Conservation (phyloP, 768 basidiomycete species). For the Nevesoporus exiguus region DNA sequence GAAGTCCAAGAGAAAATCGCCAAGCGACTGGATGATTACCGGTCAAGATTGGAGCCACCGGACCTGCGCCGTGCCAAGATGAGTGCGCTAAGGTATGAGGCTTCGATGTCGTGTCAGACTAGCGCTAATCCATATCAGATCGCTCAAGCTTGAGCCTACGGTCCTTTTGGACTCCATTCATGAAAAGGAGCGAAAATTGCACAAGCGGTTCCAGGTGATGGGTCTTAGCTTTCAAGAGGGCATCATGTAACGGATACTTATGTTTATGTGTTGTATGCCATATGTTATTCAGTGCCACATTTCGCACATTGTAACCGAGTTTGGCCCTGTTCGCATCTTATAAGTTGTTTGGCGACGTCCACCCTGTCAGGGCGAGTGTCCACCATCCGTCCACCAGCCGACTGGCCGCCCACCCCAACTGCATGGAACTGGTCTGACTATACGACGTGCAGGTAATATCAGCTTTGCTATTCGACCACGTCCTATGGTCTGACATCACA, state of each 20-base stretch:
- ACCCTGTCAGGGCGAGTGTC: conserved; percentile 11
- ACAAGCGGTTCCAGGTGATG: conserved; percentile 6
- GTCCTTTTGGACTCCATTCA: conserved; percentile 20
- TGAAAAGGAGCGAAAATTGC: background rate
- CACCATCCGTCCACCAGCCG: background rate
- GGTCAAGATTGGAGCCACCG: conserved; percentile 10
- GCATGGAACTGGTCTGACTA: conserved; percentile 29
- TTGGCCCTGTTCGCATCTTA: conserved; percentile 10
- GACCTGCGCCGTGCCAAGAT: conserved; percentile 21
- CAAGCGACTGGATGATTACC: conserved; percentile 25
- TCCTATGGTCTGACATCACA: background rate
- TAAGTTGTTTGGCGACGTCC: conserved; percentile 18
- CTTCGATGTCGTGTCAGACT: background rate
- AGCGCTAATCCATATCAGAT: conserved; percentile 18
- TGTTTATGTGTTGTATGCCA: background rate
- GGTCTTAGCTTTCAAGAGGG: conserved; percentile 16
- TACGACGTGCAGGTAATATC: conserved; percentile 23
- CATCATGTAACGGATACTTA: conserved; percentile 13
- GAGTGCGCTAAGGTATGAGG: conserved; percentile 23
- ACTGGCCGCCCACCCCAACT: conserved; percentile 2
- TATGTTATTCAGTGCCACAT: conserved; percentile 14
- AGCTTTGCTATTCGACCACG: background rate
- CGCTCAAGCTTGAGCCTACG: conserved; percentile 26
- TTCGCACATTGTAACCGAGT: conserved; percentile 24
- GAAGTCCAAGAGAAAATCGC: conserved; percentile 31